Conservation (phyloP, 352 stramenopile genomes). For the Phytopythium mirpurense region DNA sequence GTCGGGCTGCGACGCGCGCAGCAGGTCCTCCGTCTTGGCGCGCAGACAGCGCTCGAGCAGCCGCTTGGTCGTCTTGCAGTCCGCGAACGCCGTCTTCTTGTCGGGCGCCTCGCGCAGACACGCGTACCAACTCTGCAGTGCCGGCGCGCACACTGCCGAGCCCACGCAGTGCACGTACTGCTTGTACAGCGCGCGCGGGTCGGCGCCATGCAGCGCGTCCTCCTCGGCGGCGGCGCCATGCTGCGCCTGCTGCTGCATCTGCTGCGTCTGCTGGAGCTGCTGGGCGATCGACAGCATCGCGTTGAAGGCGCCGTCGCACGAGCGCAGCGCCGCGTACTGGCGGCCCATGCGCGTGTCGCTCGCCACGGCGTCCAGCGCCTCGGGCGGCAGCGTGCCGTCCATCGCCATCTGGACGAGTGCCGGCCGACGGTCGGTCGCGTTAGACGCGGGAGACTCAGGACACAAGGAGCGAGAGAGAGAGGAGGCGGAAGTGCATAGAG, state of each 20-base stretch:
- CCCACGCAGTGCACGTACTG: constrained; percentile 62
- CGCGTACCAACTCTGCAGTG: constrained; percentile 42
- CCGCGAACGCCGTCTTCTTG: constrained; percentile 27
- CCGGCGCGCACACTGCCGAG: constrained; percentile 38
- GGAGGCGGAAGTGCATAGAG: constrained; percentile 1
- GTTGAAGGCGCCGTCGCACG: constrained; percentile 48
- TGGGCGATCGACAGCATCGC: constrained; percentile 31
- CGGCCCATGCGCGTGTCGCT: constrained; percentile 25
- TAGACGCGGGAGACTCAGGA: no score
- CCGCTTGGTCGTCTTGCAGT: constrained; percentile 45
- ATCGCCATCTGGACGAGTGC: constrained; percentile 26
- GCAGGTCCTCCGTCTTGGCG: constrained; percentile 52
- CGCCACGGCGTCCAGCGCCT: constrained; percentile 36
- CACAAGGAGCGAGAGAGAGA: neutral
- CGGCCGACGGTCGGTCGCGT: neutral
- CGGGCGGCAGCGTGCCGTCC: constrained; percentile 30
- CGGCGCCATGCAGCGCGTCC: neutral
- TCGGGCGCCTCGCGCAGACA: constrained; percentile 46
- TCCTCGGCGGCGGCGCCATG: constrained; percentile 1
- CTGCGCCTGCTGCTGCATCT: neutral
- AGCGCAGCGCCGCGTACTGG: constrained; percentile 44
- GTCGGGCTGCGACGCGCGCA: constrained; percentile 54
- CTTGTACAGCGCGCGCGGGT: constrained; percentile 44
- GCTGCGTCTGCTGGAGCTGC: constrained; percentile 9
- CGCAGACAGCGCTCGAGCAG: constrained; percentile 77